phyloP scores from a whole-genome alignment of 176 grass and related monocot species.

The Poa annua region DNA sequence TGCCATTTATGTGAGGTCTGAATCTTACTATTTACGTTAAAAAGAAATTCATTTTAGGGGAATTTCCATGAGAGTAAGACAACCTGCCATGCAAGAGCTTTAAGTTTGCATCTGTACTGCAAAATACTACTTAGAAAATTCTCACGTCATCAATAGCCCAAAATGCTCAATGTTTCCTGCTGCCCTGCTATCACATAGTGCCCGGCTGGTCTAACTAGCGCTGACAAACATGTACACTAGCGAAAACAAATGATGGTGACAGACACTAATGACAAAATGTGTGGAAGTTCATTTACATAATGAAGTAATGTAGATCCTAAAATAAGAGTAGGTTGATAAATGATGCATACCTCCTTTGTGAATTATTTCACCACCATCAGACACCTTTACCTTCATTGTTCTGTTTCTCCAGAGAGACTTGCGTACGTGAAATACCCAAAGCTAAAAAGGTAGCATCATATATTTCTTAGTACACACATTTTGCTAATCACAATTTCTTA shows the following conservation, averaged over 20 bases:
- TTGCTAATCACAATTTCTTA: not conserved
- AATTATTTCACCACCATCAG: not conserved
- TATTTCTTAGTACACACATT: not conserved
- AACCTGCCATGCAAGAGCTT: constrained; percentile 2
- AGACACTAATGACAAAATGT: not conserved
- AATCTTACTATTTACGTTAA: not conserved
- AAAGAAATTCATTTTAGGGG: not conserved
- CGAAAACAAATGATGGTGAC: not conserved
- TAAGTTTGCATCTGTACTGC: not conserved
- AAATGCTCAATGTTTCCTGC: not conserved
- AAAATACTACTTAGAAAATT: constrained; percentile 5
- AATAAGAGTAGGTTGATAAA: not conserved
- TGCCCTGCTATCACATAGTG: not conserved
- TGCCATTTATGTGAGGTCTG: not conserved
- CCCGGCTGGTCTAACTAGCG: not conserved
- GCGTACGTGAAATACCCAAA: not conserved
- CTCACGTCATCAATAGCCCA: constrained; percentile 7
- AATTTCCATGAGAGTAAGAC: not conserved
- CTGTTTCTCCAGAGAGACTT: constrained; percentile 1
- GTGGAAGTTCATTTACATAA: not conserved
- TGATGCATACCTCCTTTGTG: not conserved
- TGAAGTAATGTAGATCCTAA: not conserved
- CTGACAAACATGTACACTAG: not conserved
- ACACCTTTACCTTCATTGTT: constrained; percentile 1
- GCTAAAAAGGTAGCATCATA: not conserved